Evolutionary conservation across 139 green algal species (phyloP), one percentile per base, ranked within the genome.

Genomic region (Choricystis sp.): DNA sequence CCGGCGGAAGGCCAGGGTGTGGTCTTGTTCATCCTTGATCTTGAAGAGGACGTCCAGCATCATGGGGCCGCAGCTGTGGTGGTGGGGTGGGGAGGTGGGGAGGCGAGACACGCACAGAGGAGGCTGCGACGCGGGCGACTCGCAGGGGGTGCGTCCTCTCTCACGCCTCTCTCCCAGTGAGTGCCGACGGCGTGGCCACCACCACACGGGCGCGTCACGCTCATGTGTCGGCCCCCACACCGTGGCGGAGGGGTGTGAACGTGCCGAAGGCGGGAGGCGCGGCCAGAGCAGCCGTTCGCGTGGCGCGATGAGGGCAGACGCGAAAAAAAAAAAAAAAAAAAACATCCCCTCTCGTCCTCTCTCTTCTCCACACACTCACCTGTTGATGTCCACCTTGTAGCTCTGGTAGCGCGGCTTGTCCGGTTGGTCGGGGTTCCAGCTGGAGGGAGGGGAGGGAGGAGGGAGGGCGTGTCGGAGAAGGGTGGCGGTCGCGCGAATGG

Each of bases 41-140:
- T 98, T 98, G 28, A 99, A 75, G 30, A 99, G 81, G 57, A 95
- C 89, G 62, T 99, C 93, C 62, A 99, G 80, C 84, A 98, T 95
- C 93, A 99, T 99, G 29, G 93, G 93, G 0, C 93, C 91, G 67
- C 88, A 90, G 67, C 85, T 92, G 79, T 58, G 60, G 0, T 27
- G 40, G 24, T 58, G 49, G 25, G 68, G 25, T 23, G 23, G 4
- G 24, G 28, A 63, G 14, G 25, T 23, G 56, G 30, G 28, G 4
- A 21, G 3, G 23, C 52, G 28, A 25, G 5, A 4, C 2, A 30
- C 22, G 19, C 22, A 26, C 52, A 57, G 16, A 20, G 23, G 27
- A 23, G 3, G 26, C 4, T n/a, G 19, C 2, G 2, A 26, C 28
- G 40, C 40, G 40, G 40, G 40, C 9, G 40, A 16, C 16, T n/a